Percentiles rank a stretch among this genome's conserved stretches.
Conservation (phyloP, 2,329 filamentous ascomycete genomes). For the Trichoderma cornu-damae region DNA sequence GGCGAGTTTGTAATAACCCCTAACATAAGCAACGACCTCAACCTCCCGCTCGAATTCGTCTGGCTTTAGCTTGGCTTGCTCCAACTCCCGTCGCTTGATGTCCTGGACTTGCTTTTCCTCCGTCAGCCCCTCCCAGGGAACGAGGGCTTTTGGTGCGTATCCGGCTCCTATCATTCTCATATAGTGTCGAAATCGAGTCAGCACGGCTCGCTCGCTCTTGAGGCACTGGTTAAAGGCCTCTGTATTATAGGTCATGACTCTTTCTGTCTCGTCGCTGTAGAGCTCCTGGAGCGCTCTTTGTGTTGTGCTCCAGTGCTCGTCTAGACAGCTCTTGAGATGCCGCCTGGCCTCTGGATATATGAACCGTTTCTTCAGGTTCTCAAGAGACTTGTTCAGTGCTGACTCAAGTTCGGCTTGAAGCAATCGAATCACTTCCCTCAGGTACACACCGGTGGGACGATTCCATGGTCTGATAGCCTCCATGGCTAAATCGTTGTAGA, state of each 20-base stretch:
- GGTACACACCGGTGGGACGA: constrained; percentile 45
- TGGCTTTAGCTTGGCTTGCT: constrained; percentile 45
- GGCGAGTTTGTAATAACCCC: constrained; percentile 66
- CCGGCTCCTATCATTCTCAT: constrained; percentile 42
- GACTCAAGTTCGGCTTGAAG: constrained; percentile 43
- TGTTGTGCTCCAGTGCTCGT: constrained; percentile 35
- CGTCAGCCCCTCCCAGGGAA: constrained; percentile 43
- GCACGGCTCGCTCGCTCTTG: constrained; percentile 40
- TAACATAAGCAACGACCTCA: constrained; percentile 55
- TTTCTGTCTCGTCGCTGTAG: constrained; percentile 49
- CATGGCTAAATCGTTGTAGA: constrained; percentile 54
- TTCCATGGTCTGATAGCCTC: constrained; percentile 57
- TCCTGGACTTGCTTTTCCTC: constrained; percentile 46
- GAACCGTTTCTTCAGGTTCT: constrained; percentile 41
- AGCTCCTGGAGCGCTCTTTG: constrained; percentile 38
- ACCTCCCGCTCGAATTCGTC: constrained; percentile 59
- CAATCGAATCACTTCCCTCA: constrained; percentile 44
- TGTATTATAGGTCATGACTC: constrained; percentile 54
- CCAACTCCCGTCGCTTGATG: constrained; percentile 36
- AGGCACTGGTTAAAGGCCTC: constrained; percentile 44
- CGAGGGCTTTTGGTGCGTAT: constrained; percentile 28
- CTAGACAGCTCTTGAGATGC: constrained; percentile 43
- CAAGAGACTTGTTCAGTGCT: constrained; percentile 46
- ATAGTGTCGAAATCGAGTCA: constrained; percentile 46
- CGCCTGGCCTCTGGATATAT: constrained; percentile 46